Evolutionary conservation across 1,284 basidiomycete genomes (phyloP).

Genomic region (Ustilago nuda): DNA sequence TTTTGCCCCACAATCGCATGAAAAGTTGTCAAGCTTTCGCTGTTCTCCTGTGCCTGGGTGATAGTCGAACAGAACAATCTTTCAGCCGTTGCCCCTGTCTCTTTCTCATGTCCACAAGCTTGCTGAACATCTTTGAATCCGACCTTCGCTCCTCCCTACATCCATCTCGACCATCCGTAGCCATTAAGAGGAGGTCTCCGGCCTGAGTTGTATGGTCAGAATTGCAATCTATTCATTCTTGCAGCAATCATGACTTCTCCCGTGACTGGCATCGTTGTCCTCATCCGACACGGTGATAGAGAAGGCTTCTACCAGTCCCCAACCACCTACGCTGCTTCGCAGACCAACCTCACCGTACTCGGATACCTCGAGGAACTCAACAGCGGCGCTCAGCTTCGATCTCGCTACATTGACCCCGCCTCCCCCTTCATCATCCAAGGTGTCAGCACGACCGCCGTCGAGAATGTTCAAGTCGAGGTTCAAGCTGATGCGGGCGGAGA

Average conservation of each 20-base stretch:
- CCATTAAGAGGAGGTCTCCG: not conserved
- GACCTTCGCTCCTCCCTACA: not conserved
- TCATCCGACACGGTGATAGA: slow-evolving; percentile 86
- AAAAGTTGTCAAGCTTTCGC: not conserved
- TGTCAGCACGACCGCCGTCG: slow-evolving; percentile 70
- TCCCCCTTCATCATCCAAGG: slow-evolving; percentile 74
- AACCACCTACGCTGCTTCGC: slow-evolving; percentile 75
- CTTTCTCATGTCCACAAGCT: not conserved
- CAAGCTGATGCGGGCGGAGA: slow-evolving; percentile 77
- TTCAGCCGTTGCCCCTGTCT: not conserved
- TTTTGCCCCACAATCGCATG: slow-evolving; percentile 1
- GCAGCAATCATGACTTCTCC: slow-evolving; percentile 27
- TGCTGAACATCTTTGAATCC: not conserved
- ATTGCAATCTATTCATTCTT: not conserved
- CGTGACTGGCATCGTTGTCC: slow-evolving; percentile 80
- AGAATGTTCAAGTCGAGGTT: slow-evolving; percentile 48
- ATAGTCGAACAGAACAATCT: not conserved
- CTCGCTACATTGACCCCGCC: slow-evolving; percentile 77
- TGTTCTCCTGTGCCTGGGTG: slow-evolving; percentile 8
- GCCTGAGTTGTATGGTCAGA: not conserved
- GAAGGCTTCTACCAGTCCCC: slow-evolving; percentile 69
- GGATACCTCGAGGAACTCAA: slow-evolving; percentile 79
- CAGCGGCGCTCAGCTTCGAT: slow-evolving; percentile 78
- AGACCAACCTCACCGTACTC: slow-evolving; percentile 83
- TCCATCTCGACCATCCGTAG: not conserved